phyloP scores from a whole-genome alignment of 768 basidiomycete genomes.

The Ramaria sp. region DNA sequence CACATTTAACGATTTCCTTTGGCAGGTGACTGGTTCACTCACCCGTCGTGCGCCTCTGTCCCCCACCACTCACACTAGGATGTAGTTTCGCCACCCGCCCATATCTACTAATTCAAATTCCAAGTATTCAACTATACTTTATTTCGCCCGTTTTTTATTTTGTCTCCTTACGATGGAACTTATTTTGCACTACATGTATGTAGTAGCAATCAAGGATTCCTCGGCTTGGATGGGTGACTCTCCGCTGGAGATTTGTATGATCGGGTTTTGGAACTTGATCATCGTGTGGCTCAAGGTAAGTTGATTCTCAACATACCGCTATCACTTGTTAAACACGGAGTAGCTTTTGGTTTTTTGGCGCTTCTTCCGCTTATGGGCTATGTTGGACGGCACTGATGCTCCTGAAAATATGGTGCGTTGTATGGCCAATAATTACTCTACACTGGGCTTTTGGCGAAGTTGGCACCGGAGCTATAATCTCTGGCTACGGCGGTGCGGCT shows the following conservation, averaged over 20 bases:
- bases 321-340: background rate
- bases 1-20: conserved; percentile 90
- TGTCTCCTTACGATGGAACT: conserved; percentile 82
- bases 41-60: background rate
- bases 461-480: conserved; percentile 98
- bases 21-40: conserved; percentile 53
- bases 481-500: conserved; percentile 77
- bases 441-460: conserved; percentile 85
- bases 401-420: conserved; percentile 99
- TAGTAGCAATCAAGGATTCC: conserved; percentile 89
- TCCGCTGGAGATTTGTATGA: conserved; percentile 76
- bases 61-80: background rate
- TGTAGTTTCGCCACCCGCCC: conserved; percentile 51
- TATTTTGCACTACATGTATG: conserved; percentile 89
- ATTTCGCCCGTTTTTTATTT: conserved; percentile 58
- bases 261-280: conserved; percentile 95
- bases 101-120: conserved; percentile 22
- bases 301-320: background rate
- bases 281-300: conserved; percentile 92
- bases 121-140: conserved; percentile 31
- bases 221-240: conserved; percentile 72
- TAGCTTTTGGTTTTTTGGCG: conserved; percentile 93
- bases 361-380: conserved; percentile 92
- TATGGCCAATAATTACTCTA: conserved; percentile 94
- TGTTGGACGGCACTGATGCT: conserved; percentile 79